A percentile compares a stretch with the other conserved stretches of the same genome.
These are phyloP conservation scores for Colletotrichum sp. DNA, from an alignment of 2,329 filamentous ascomycete species.

Conservation along the genomic window DNA sequence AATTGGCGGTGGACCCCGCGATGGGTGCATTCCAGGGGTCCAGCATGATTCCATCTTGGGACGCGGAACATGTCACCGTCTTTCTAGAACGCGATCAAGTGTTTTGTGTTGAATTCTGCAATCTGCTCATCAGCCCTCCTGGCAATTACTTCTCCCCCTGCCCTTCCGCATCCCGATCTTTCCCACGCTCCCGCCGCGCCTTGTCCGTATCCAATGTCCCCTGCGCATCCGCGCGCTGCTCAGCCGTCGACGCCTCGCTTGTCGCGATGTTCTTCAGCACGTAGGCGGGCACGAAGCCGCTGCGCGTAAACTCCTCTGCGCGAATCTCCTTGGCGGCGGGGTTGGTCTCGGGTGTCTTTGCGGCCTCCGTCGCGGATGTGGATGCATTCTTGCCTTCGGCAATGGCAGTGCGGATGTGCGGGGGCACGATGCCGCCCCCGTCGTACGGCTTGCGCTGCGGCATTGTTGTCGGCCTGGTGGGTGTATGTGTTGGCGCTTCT, in stretches of 20 bases:
- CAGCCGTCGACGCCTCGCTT: neutral
- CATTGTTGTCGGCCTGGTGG: neutral
- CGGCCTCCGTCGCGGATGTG: neutral
- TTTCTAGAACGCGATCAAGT: neutral
- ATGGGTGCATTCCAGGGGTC: neutral
- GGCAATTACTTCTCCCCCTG: neutral
- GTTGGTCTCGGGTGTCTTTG: neutral
- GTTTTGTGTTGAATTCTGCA: neutral
- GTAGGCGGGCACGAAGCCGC: neutral
- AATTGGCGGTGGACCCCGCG: neutral
- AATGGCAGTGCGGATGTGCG: neutral
- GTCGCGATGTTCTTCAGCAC: neutral
- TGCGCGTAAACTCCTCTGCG: neutral
- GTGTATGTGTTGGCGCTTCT: neutral
- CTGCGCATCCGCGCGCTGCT: neutral
- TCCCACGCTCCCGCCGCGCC: neutral
- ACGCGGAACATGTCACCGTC: neutral
- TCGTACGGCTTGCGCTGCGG: neutral
- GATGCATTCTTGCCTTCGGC: neutral
- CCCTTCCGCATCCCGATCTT: neutral
- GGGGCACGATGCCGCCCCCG: neutral
- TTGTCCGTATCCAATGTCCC: neutral
- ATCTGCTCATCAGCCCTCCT: neutral
- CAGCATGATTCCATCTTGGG: neutral
- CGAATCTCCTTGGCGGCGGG: neutral